Evolutionary conservation across 495 filamentous ascomycete genomes (phyloP), one percentile per base, ranked within the genome.

Genomic region (Niebla homalea): DNA sequence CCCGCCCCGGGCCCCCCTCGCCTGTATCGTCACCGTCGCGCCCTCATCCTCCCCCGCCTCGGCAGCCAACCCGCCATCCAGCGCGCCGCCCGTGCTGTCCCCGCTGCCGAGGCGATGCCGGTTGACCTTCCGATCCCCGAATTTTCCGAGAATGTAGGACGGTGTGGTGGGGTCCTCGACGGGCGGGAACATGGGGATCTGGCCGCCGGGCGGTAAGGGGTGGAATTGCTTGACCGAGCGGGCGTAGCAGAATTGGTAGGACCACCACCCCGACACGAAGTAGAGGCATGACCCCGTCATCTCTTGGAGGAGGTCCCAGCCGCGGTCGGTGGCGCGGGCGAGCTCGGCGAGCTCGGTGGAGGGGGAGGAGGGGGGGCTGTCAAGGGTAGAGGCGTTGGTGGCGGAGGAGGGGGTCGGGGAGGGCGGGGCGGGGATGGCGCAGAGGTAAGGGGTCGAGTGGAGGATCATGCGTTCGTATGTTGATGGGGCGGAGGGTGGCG

Each of bases 241-340:
- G 59, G 85, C 84, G 69, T 96, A 94, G 70, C 92, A 98, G 68
- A 94, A 97, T 29, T 79, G 82, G 63, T 98, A 98, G 48, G 83
- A 88, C 92, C 92, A 98, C 92, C 92, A 98, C 3, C 90, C 92
- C 1, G 78, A 83, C 41, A 87, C 73, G 64, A 84, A 95, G 67
- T 94, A 95, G 54, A 98, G 75, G 68, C 92, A 98, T 37, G 77
- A 72, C 8, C 84, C 88, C 36, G 96, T 79, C 64, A 98, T 83
- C 26, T 83, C 88, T 58, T 79, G 74, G 36, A 98, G 76, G n/a
- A 97, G 74, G 61, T 96, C 87, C 76, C 88, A 85, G 4, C 92
- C 92, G 20, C 85, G 78, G 25, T 86, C 78, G 1, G 84, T 85
- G 4, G 92, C 92, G 18, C 87, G 79, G 19, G 76, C 81, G 0